Evolutionary conservation across 2,329 filamentous ascomycete genomes (phyloP).

Genomic region (Talaromyces sp.): DNA sequence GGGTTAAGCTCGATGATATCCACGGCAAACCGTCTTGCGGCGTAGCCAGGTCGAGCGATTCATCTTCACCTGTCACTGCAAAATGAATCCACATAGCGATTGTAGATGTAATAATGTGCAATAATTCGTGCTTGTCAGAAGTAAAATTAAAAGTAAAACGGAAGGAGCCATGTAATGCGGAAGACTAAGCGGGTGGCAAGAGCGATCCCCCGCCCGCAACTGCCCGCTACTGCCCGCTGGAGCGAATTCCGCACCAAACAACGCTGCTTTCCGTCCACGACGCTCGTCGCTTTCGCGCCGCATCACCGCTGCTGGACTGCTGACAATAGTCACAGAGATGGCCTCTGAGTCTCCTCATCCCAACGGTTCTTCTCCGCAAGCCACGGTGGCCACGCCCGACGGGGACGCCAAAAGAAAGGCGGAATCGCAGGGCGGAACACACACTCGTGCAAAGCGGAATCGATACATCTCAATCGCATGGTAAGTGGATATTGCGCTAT

Average conservation of each 20-base stretch:
- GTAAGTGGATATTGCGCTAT: constrained; percentile 33
- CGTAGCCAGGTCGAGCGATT: not conserved
- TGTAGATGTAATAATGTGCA: not conserved
- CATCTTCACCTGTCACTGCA: not conserved
- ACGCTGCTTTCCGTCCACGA: not conserved
- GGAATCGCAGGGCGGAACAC: constrained; percentile 40
- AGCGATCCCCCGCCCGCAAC: too few relatives aligned
- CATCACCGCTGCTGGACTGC: not conserved
- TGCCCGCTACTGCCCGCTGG: not conserved
- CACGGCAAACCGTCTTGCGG: not conserved
- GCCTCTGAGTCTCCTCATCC: constrained; percentile 29
- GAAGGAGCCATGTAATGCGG: not conserved
- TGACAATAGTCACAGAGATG: constrained; percentile 16
- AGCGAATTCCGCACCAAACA: constrained; percentile 1
- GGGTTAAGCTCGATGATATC: not conserved
- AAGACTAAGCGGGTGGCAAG: not conserved
- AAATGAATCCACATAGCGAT: not conserved
- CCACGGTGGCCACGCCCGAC: constrained; percentile 16
- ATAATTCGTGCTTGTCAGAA: not conserved
- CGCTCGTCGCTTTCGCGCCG: not conserved
- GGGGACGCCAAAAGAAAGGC: constrained; percentile 37
- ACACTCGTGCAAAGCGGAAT: constrained; percentile 58
- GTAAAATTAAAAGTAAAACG: not conserved
- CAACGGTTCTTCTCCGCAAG: constrained; percentile 20
- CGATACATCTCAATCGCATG: constrained; percentile 64